Evolutionary conservation across 495 filamentous ascomycete species (phyloP).

Genomic region (Tuber indicum): DNA sequence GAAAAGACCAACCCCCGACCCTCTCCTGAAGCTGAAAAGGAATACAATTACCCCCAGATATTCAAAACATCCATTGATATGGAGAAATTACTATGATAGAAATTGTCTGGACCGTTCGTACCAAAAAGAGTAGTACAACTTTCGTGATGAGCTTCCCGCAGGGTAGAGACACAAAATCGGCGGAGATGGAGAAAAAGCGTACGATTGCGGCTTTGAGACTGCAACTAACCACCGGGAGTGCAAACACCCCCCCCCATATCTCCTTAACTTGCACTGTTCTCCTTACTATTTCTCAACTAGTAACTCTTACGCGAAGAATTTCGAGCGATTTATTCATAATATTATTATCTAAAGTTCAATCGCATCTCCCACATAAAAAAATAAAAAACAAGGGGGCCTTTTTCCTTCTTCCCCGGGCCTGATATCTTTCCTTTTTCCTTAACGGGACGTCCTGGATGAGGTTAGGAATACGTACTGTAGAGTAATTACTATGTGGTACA

Average conservation of each 20-base stretch:
- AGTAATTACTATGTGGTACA: no score
- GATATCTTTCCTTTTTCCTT: not conserved
- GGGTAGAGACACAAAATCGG: not conserved
- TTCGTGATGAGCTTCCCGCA: not conserved
- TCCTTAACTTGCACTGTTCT: not conserved
- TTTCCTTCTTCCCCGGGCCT: not conserved
- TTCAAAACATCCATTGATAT: not conserved
- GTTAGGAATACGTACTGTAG: not conserved
- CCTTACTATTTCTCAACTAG: not conserved
- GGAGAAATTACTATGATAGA: not conserved
- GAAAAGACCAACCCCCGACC: not conserved
- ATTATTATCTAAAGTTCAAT: not conserved
- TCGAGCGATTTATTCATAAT: not conserved
- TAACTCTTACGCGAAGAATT: not conserved
- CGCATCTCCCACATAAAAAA: not conserved
- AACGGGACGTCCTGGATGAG: not conserved
- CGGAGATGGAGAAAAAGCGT: not conserved
- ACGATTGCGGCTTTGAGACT: not conserved
- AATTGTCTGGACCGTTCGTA: not conserved
- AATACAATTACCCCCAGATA: not conserved
- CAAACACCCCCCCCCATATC: not conserved
- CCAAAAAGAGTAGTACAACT: not conserved
- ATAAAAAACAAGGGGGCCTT: not conserved
- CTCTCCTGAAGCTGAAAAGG: not conserved
- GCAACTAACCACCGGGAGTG: not conserved